Percentiles rank a stretch among this genome's conserved stretches.
phyloP scores from a whole-genome alignment of 768 basidiomycete species.

The Hemileccinum impolitum region DNA sequence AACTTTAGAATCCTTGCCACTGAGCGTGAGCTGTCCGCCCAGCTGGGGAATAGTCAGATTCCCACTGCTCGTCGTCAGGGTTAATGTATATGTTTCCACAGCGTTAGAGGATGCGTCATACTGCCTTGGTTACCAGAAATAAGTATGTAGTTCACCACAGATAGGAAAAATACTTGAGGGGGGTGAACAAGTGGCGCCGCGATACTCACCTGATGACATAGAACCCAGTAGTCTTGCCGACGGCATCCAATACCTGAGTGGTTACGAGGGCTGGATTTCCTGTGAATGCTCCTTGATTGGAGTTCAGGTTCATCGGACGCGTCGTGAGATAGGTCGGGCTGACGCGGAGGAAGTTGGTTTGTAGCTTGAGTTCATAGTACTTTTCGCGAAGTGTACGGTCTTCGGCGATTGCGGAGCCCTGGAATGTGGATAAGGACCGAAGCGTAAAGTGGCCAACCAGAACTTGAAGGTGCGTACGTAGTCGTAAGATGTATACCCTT shows the following conservation, averaged over 20 bases:
- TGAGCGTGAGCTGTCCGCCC: conserved; percentile 41
- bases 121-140: conserved; percentile 12
- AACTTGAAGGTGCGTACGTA: conserved; percentile 40
- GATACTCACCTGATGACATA: conserved; percentile 33
- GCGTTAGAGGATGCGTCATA: conserved; percentile 10
- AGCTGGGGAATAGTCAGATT: conserved; percentile 40
- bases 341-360: conserved; percentile 48
- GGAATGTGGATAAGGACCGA: not conserved
- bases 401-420: conserved; percentile 51
- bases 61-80: conserved; percentile 44
- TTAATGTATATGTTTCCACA: conserved; percentile 34
- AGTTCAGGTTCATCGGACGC: conserved; percentile 40
- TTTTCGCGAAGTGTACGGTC: conserved; percentile 52
- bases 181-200: not conserved
- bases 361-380: conserved; percentile 50
- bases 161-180: too few species aligned
- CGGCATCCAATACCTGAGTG: conserved; percentile 46
- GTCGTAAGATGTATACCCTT: conserved; percentile 60
- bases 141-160: not conserved
- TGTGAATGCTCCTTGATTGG: conserved; percentile 44
- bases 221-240: conserved; percentile 47
- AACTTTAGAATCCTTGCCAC: conserved; percentile 52
- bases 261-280: conserved; percentile 47
- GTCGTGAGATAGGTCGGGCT: conserved; percentile 50
- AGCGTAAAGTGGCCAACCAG: not conserved